These are phyloP conservation scores for Trypanosoma melophagium DNA, from an alignment of 208 protist species.

Conservation along the genomic window DNA sequence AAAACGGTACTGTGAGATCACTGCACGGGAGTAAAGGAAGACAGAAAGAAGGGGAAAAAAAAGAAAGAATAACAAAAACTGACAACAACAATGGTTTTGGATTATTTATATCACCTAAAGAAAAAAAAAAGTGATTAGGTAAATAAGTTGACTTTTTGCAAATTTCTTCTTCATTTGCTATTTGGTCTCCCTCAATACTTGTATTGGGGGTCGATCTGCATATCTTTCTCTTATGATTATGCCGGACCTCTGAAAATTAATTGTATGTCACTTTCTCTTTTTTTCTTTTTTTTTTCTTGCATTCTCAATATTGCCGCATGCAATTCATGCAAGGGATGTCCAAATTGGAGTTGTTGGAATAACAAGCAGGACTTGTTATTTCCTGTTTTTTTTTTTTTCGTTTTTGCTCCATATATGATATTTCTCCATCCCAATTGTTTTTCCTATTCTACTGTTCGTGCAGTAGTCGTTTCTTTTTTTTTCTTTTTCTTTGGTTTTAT, in stretches of 20 bases:
- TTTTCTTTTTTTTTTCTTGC: constrained; percentile 2
- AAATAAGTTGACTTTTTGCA: too few species aligned
- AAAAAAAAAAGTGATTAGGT: too few species aligned
- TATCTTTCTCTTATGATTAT: too few species aligned
- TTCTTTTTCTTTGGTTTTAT: neutral
- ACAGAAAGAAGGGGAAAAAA: neutral
- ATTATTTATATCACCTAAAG: neutral
- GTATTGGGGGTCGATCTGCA: too few species aligned
- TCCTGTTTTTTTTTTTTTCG: neutral
- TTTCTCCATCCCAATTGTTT: neutral
- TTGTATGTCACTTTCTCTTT: neutral
- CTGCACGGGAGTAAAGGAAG: too few species aligned
- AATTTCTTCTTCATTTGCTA: too few species aligned
- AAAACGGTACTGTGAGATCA: neutral
- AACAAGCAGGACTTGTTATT: too few species aligned
- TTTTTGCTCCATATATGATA: neutral
- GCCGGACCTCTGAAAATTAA: neutral
- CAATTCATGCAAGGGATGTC: too few species aligned
- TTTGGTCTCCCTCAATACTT: too few species aligned
- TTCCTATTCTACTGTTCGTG: neutral
- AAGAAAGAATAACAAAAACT: neutral
- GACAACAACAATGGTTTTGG: neutral
- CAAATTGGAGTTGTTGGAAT: too few species aligned
- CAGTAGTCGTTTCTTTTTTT: neutral
- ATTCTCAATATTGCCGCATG: too few species aligned